Conservation (phyloP, 163 green algal species). For the Scenedesmus sp. region DNA sequence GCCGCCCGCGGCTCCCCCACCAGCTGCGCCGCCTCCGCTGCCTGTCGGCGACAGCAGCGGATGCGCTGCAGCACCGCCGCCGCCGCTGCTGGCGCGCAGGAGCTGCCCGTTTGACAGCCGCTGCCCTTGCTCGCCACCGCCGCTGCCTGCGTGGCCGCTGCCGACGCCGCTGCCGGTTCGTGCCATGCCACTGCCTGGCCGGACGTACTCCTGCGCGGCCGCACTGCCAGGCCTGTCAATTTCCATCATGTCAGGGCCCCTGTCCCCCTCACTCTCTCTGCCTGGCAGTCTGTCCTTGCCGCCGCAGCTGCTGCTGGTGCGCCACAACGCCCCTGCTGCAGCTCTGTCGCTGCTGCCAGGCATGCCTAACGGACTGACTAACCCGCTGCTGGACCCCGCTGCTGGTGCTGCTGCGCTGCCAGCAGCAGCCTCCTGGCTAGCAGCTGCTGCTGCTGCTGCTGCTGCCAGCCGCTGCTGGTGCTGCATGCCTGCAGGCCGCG, state of each 20-base stretch:
- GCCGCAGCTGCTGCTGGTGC: conserved; percentile 15
- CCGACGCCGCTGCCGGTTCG: background rate
- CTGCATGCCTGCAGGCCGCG: background rate
- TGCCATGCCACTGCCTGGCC: background rate
- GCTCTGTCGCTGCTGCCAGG: background rate
- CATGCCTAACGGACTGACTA: background rate
- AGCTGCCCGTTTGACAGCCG: background rate
- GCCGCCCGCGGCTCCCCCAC: background rate
- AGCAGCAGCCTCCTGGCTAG: background rate
- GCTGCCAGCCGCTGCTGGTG: conserved; percentile 10
- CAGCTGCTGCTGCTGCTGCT: background rate
- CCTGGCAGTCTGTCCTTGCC: background rate
- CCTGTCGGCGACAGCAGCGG: background rate
- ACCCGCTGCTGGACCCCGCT: background rate
- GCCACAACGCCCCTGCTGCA: background rate
- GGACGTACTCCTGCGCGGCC: background rate
- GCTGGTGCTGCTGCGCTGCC: background rate
- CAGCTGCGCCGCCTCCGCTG: background rate
- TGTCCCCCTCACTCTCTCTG: background rate
- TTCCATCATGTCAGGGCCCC: background rate
- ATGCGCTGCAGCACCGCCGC: background rate
- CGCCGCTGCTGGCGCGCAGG: background rate
- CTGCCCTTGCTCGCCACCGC: background rate
- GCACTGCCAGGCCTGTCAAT: background rate
- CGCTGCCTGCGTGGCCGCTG: background rate